phyloP scores from a whole-genome alignment of 441 rosid species.

The Erysimum pusillum region DNA sequence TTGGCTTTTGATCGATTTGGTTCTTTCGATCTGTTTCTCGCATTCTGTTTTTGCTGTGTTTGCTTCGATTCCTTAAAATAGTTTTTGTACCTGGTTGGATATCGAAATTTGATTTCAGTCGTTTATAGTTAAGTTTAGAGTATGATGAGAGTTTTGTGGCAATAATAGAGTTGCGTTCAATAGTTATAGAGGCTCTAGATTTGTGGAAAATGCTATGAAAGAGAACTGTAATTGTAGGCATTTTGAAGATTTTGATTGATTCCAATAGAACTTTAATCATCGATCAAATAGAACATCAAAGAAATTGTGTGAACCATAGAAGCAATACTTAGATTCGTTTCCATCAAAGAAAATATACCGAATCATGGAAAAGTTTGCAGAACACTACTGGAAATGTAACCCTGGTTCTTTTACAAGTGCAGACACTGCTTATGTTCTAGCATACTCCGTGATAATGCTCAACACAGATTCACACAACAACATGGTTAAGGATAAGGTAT shows the following conservation, averaged over 20 bases:
- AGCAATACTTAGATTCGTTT: too few relatives aligned
- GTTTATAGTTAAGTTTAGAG: neutral
- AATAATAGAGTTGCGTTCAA: too few relatives aligned
- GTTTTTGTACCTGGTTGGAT: too few relatives aligned
- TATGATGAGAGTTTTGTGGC: neutral
- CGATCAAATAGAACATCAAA: too few relatives aligned
- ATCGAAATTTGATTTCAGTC: neutral
- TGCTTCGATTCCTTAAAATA: constrained; percentile 9
- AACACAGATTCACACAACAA: constrained; percentile 99
- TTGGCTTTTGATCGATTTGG: constrained; percentile 20
- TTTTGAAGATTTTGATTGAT: constrained; percentile 22
- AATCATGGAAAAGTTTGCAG: constrained; percentile 98
- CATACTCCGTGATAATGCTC: constrained; percentile 98
- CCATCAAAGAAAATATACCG: constrained; percentile 98
- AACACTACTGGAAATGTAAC: constrained; percentile 96
- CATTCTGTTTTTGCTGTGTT: neutral
- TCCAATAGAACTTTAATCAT: neutral
- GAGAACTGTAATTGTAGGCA: constrained; percentile 4
- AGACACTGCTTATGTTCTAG: constrained; percentile 98
- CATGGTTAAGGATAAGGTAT: constrained; percentile 99
- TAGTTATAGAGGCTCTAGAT: neutral
- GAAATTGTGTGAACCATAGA: too few relatives aligned
- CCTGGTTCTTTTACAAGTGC: constrained; percentile 95
- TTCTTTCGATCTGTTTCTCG: constrained; percentile 24
- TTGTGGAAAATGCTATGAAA: neutral